Percentiles rank a stretch among this genome's conserved stretches.
Evolutionary conservation across 108 stramenopile species (phyloP).

Genomic region (Phaeodactylum tricornutum): DNA sequence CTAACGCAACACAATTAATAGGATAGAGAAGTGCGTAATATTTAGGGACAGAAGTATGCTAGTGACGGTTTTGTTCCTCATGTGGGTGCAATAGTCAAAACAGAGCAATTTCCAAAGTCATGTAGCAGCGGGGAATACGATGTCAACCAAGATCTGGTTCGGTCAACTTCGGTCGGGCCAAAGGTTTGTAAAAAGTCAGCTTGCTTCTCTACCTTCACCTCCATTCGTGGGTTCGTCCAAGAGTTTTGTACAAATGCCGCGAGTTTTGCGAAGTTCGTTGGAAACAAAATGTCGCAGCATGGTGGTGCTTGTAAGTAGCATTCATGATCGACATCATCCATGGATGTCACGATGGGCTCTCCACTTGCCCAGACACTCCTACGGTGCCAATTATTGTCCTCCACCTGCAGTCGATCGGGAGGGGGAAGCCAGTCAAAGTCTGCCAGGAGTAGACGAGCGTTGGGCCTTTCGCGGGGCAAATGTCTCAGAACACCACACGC

Average conservation of each 20-base stretch:
- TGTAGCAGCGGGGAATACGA: slow-evolving; percentile 69
- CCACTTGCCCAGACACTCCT: slow-evolving; percentile 24
- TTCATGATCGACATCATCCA: slow-evolving; percentile 49
- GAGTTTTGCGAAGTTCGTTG: slow-evolving; percentile 61
- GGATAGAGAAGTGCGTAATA: no score
- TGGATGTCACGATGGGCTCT: slow-evolving; percentile 69
- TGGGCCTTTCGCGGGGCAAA: slow-evolving; percentile 39
- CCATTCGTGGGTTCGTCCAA: not conserved
- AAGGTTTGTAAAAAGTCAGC: slow-evolving; percentile 46
- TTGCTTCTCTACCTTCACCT: slow-evolving; percentile 48
- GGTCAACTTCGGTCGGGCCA: slow-evolving; percentile 45
- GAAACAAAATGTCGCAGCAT: slow-evolving; percentile 72
- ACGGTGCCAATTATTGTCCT: slow-evolving; percentile 5
- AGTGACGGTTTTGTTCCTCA: no score
- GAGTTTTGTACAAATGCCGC: slow-evolving; percentile 18
- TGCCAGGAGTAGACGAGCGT: slow-evolving; percentile 46
- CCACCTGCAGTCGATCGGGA: no score
- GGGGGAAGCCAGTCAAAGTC: slow-evolving; percentile 73
- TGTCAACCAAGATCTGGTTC: slow-evolving; percentile 67
- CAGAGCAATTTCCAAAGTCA: slow-evolving; percentile 78
- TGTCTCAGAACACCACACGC: slow-evolving; percentile 51
- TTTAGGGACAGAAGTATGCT: no score
- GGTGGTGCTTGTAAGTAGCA: slow-evolving; percentile 49
- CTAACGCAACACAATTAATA: no score
- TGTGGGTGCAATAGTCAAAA: no score